Base-by-base conservation (phyloP, 495 filamentous ascomycete species). In the Annulohypoxylon nitens region DNA sequence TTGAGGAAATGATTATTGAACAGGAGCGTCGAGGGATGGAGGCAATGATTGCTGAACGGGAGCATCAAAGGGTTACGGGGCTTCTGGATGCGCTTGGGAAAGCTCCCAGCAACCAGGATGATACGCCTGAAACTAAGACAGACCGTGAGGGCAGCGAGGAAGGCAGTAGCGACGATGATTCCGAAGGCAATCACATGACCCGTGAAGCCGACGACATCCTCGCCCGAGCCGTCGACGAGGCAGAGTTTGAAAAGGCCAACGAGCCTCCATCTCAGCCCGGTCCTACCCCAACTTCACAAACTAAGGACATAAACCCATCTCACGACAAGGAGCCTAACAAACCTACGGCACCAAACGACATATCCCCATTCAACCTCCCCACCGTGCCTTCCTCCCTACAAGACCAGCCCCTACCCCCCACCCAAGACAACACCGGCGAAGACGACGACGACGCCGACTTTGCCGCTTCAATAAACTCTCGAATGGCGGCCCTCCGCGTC, bases 101-200 rank as follows among this genome's bases (percentile, higher is more conserved):
- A 11, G 48, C 62, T 51, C 62, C 74, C 9, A 30, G 16, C 10
- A 18, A 64, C 26, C 57, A 30, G 23, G 50, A 70, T 41, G 36
- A 43, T 10, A 36, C 16, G 7, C n/a, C 47, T 14, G 23, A 60
- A 2, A 6, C 39, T 4, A 47, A 48, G 25, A 51, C 48, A 3
- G 51, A 36, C 16, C 23, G 9, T 4, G 18, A 70, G 14, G 57
- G 55, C 2, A 75, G 81, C 8, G 53, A 67, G 18, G 71, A 74
- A 34, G 64, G 53, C 14, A 69, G 43, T 16, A 71, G 67, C 39
- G 66, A 73, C 45, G 76, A 78, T 67, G 74, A 83, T 58, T 86
- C 84, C 0, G 83, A 85, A 9, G 79, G 80, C 5, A 82, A 85
- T 36, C 58, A 72, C 0, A 83, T 83, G 80, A 70, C 68, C 14